These are phyloP conservation scores for Xerophyta viscosa DNA, from an alignment of 106 monocot species.

Conservation along the genomic window DNA sequence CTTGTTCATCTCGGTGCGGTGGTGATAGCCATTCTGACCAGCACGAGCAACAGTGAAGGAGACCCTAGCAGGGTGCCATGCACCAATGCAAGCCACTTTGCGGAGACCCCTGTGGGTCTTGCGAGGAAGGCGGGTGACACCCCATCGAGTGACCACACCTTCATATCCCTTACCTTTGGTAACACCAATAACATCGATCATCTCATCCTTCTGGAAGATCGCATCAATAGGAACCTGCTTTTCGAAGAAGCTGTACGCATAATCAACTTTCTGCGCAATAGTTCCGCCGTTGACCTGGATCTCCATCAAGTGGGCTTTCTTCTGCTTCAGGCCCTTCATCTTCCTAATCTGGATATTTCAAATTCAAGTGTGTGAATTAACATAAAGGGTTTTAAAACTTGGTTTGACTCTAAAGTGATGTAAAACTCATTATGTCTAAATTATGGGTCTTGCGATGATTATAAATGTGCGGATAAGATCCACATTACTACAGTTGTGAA, in stretches of 20 bases:
- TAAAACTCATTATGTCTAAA: too few relatives aligned
- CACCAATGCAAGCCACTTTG: conserved; percentile 50
- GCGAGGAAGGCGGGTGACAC: conserved; percentile 41
- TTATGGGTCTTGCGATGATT: too few relatives aligned
- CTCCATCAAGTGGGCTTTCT: conserved; percentile 10
- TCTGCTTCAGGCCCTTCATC: conserved; percentile 10
- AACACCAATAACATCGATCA: conserved; percentile 49
- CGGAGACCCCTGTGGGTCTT: conserved; percentile 40
- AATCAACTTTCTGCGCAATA: conserved; percentile 38
- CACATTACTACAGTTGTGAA: too few relatives aligned
- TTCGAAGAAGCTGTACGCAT: conserved; percentile 31
- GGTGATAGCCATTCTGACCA: too few relatives aligned
- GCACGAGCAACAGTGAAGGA: conserved; percentile 47
- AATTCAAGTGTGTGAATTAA: too few relatives aligned
- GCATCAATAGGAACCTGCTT: conserved; percentile 36
- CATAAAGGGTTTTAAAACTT: too few relatives aligned
- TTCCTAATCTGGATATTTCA: conserved; percentile 3
- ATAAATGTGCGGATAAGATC: too few relatives aligned
- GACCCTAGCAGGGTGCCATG: conserved; percentile 47
- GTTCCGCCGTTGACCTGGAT: conserved; percentile 48
- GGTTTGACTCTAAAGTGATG: too few relatives aligned
- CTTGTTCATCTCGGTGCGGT: too few relatives aligned
- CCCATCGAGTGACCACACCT: conserved; percentile 49
- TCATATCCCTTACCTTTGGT: conserved; percentile 50
- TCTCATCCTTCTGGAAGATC: conserved; percentile 42